Percentiles rank a stretch among this genome's conserved stretches.
Conservation (phyloP, 2,329 filamentous ascomycete species). For the Venturia nashicola region DNA sequence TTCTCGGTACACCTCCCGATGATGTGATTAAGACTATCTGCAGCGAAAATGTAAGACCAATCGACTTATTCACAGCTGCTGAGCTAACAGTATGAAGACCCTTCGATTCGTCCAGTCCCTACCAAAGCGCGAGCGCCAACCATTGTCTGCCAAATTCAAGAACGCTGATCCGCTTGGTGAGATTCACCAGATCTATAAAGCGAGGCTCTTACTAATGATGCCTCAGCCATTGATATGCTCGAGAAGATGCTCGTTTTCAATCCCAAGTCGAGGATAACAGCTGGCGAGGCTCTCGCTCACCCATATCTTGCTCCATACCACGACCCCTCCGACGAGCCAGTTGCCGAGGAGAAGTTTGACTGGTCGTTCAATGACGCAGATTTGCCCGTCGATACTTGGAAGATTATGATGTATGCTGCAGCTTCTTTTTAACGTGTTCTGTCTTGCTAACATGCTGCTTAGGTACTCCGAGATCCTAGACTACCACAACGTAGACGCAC, state of each 20-base stretch:
- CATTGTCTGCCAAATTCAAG: slow-evolving; percentile 80
- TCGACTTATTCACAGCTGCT: slow-evolving; percentile 12
- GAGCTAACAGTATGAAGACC: slow-evolving; percentile 44
- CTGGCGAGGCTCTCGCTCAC: slow-evolving; percentile 73
- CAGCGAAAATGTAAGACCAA: slow-evolving; percentile 72
- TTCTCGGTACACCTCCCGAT: slow-evolving; percentile 89
- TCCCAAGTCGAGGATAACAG: slow-evolving; percentile 88
- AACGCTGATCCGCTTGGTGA: slow-evolving; percentile 78
- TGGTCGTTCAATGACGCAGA: slow-evolving; percentile 99
- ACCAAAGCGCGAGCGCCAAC: slow-evolving; percentile 84
- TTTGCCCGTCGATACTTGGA: slow-evolving; percentile 97
- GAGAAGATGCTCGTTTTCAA: slow-evolving; percentile 98
- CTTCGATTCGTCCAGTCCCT: slow-evolving; percentile 94
- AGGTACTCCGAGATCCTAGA: slow-evolving; percentile 99
- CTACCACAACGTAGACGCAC: slow-evolving; percentile 80
- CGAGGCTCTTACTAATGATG: neutral
- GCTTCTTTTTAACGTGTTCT: neutral
- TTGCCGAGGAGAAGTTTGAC: slow-evolving; percentile 94
- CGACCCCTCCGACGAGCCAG: slow-evolving; percentile 90
- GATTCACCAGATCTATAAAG: slow-evolving; percentile 16
- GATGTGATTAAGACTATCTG: slow-evolving; percentile 98
- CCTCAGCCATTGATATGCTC: slow-evolving; percentile 75
- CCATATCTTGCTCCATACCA: slow-evolving; percentile 95
- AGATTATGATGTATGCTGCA: slow-evolving; percentile 89
- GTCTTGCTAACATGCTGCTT: slow-evolving; percentile 10